Conservation (phyloP, 495 filamentous ascomycete species). For the Thermothielavioides terrestris region DNA sequence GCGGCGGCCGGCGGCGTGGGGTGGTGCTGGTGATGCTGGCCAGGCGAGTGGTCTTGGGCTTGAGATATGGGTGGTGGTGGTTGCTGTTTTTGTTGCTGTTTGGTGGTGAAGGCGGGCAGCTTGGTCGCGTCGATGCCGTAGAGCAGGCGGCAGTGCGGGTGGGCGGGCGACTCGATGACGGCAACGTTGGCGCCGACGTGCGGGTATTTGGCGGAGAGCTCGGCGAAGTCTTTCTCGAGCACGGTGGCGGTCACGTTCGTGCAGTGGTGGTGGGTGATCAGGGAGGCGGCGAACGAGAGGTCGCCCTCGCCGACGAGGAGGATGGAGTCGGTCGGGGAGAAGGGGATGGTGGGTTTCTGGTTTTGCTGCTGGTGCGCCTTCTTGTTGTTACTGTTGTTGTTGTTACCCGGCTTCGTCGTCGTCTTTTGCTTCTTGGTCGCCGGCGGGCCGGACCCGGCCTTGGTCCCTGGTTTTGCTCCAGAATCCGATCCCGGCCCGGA, state of each 20-base stretch:
- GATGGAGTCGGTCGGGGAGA: conserved; percentile 58
- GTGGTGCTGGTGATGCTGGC: conserved; percentile 8
- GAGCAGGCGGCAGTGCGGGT: not conserved
- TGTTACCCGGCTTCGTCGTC: not conserved
- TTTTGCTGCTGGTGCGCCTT: conserved; percentile 9
- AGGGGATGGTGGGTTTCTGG: conserved; percentile 50
- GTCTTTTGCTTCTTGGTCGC: conserved; percentile 15
- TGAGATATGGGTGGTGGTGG: too few relatives aligned
- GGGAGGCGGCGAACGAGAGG: conserved; percentile 76
- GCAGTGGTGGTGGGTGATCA: conserved; percentile 64
- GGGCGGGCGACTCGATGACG: conserved; percentile 30
- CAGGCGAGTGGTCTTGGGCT: not conserved
- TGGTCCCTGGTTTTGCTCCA: not conserved
- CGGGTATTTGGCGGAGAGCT: conserved; percentile 65
- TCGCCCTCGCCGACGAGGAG: conserved; percentile 90
- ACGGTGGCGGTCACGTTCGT: conserved; percentile 50
- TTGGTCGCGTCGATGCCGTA: conserved; percentile 69
- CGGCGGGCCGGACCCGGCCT: not conserved
- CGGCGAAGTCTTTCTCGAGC: conserved; percentile 34
- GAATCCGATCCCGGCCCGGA: not conserved
- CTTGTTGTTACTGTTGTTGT: conserved; percentile 8
- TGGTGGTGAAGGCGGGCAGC: conserved; percentile 42
- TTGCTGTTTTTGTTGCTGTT: not conserved
- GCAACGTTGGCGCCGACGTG: conserved; percentile 54
- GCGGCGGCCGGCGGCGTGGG: not conserved